These are phyloP conservation scores for Cystobasidiaceae sp. DNA, from an alignment of 1,284 basidiomycete species.

Conservation along the genomic window DNA sequence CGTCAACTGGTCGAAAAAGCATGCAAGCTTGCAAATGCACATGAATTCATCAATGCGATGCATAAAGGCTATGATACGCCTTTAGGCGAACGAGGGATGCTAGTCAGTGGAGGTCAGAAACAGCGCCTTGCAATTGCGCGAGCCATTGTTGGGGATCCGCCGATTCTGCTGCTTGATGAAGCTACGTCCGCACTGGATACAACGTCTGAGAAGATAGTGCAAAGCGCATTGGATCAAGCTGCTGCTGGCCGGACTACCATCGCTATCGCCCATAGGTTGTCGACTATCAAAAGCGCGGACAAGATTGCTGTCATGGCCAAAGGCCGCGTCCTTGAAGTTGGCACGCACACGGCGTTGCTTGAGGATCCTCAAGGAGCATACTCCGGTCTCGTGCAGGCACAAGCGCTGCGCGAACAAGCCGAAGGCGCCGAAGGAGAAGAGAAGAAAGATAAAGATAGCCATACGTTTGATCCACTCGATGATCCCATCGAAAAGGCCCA, in stretches of 20 bases:
- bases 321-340: constrained; percentile 48
- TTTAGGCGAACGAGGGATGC: constrained; percentile 87
- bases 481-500: background rate
- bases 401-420: constrained; percentile 43
- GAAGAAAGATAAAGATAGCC: background rate
- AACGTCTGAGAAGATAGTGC: constrained; percentile 73
- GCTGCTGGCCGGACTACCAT: constrained; percentile 56
- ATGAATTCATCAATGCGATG: constrained; percentile 77
- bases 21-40: constrained; percentile 85
- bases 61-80: constrained; percentile 82
- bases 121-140: constrained; percentile 58
- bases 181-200: constrained; percentile 46
- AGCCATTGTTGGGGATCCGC: constrained; percentile 85
- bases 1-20: constrained; percentile 75
- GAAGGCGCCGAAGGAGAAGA: constrained; percentile 17
- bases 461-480: background rate
- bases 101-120: constrained; percentile 88
- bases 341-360: constrained; percentile 45
- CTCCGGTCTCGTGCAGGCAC: constrained; percentile 46
- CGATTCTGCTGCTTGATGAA: constrained; percentile 69
- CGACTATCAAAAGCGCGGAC: constrained; percentile 47
- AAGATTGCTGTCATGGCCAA: constrained; percentile 49
- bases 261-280: constrained; percentile 49
- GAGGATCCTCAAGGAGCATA: constrained; percentile 45
- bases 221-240: constrained; percentile 90